phyloP scores from a whole-genome alignment of 2,329 filamentous ascomycete genomes.

The Penicillium digitatum region DNA sequence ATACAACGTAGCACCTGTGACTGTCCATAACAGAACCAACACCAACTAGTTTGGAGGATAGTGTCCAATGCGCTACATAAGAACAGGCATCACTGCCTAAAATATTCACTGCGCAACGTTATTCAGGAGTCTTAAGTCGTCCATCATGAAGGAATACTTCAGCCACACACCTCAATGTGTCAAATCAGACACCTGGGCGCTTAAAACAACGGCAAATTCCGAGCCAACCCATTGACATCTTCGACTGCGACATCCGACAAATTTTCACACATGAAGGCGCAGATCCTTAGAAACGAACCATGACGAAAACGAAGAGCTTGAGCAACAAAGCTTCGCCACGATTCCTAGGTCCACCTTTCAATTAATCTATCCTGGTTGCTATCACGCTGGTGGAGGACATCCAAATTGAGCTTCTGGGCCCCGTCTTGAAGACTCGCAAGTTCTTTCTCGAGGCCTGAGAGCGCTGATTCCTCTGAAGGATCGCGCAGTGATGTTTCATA shows the following conservation, averaged over 20 bases:
- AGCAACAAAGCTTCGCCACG: not conserved
- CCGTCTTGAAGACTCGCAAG: constrained; percentile 32
- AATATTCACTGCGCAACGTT: constrained; percentile 1
- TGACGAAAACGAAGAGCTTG: not conserved
- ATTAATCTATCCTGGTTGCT: constrained; percentile 31
- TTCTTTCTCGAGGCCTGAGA: constrained; percentile 31
- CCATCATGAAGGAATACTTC: not conserved
- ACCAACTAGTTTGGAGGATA: not conserved
- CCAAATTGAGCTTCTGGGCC: constrained; percentile 33
- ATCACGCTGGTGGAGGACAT: constrained; percentile 33
- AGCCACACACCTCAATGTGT: constrained; percentile 3
- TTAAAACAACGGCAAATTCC: constrained; percentile 6
- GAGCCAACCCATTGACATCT: constrained; percentile 11
- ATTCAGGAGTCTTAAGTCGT: not conserved
- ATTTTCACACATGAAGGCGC: not conserved
- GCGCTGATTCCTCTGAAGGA: constrained; percentile 24
- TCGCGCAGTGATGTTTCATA: constrained; percentile 29
- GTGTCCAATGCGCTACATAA: not conserved
- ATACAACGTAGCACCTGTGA: not conserved
- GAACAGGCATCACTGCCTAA: not conserved
- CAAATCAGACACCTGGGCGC: constrained; percentile 14
- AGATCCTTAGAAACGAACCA: not conserved
- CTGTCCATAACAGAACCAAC: not conserved
- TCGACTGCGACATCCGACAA: not conserved
- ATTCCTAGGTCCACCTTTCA: constrained; percentile 29